A percentile compares a stretch with the other conserved stretches of the same genome.
These are phyloP conservation scores for Calonectria multiphialidica DNA, from an alignment of 2,329 filamentous ascomycete genomes.

Conservation along the genomic window DNA sequence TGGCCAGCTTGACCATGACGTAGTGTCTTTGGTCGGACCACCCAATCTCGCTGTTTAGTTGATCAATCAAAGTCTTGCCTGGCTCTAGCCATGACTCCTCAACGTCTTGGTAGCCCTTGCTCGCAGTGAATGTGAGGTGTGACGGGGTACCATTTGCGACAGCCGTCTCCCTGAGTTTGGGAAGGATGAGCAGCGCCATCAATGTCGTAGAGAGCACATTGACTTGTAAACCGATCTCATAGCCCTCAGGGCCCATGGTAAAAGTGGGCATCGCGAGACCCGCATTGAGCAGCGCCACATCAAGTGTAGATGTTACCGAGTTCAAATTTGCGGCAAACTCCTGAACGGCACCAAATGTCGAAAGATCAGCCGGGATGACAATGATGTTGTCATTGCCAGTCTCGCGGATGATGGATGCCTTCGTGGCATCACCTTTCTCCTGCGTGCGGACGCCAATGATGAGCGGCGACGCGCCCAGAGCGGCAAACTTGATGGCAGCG, in stretches of 20 bases:
- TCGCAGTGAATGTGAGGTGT: neutral
- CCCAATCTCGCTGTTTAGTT: neutral
- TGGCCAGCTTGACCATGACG: neutral
- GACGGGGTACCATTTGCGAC: neutral
- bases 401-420: neutral
- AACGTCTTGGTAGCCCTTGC: neutral
- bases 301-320: neutral
- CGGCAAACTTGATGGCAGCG: neutral
- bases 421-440: neutral
- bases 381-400: neutral
- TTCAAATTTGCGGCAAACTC: neutral
- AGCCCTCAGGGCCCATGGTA: neutral
- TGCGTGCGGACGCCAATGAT: neutral
- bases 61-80: neutral
- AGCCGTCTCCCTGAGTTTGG: neutral
- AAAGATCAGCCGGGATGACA: neutral
- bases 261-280: neutral
- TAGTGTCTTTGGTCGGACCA: slow-evolving; percentile 2
- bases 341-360: neutral
- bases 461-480: neutral
- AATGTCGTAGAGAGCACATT: neutral
- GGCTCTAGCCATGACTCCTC: neutral
- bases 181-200: neutral
- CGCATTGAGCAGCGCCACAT: neutral
- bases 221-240: neutral